Evolutionary conservation across 257 asterid species (phyloP).

Genomic region (Penstemon newberryi): DNA sequence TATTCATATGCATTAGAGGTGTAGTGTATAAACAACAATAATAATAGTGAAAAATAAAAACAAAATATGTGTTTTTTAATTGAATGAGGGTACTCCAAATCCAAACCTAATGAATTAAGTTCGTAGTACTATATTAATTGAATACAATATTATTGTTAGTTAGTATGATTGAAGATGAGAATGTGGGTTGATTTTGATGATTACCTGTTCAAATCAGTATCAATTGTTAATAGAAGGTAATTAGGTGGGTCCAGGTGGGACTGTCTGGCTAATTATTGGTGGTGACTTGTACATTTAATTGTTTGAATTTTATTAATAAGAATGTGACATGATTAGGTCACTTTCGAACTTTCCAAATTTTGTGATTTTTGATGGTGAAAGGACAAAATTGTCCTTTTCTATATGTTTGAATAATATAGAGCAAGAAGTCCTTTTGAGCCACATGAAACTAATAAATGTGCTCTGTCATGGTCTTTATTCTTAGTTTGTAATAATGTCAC

Average conservation of each 20-base stretch:
- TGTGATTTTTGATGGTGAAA: slow-evolving; percentile 7
- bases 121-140: not conserved
- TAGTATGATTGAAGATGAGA: slow-evolving; percentile 39
- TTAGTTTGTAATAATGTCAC: no score
- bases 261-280: slow-evolving; percentile 36
- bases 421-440: not conserved
- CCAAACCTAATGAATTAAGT: no score
- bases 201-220: slow-evolving; percentile 29
- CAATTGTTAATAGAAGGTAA: slow-evolving; percentile 10
- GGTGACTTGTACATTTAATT: slow-evolving; percentile 10
- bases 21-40: no score
- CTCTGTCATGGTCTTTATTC: no score
- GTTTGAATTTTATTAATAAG: slow-evolving; percentile 1
- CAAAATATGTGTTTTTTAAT: no score
- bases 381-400: slow-evolving; percentile 37
- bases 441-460: not conserved
- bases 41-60: no score
- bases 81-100: no score
- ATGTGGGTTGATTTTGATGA: slow-evolving; percentile 40
- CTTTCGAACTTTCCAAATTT: slow-evolving; percentile 6
- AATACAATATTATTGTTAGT: slow-evolving; percentile 18
- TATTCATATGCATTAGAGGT: no score
- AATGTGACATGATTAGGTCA: slow-evolving; percentile 38
- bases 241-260: slow-evolving; percentile 49
- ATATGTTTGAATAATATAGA: not conserved